phyloP scores from a whole-genome alignment of 1,139 yeast species.

The Taiozyma sp. region DNA sequence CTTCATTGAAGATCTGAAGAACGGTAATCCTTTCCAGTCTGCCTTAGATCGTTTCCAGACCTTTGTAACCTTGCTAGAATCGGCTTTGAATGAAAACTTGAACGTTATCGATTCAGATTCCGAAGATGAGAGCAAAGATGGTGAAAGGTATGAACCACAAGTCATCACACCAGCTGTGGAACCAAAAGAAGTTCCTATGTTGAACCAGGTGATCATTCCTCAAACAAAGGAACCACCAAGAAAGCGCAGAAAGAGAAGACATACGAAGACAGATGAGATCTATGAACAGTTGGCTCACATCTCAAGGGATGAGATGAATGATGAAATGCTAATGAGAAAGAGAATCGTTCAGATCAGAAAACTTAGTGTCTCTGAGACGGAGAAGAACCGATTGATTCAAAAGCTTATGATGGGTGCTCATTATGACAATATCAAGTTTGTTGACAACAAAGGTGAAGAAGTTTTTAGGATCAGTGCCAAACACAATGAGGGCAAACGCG shows the following conservation, averaged over 20 bases:
- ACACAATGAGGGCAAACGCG: conserved; percentile 15
- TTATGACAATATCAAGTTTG: conserved; percentile 22
- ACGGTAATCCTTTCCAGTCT: conserved; percentile 45
- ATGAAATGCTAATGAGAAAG: conserved; percentile 46
- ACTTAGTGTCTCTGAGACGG: conserved; percentile 42
- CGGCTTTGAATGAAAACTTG: conserved; percentile 23
- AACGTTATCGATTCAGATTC: conserved; percentile 34
- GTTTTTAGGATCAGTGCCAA: conserved; percentile 17
- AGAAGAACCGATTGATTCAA: conserved; percentile 62
- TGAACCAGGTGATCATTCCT: conserved; percentile 47
- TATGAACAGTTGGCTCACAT: conserved; percentile 29
- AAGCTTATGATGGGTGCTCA: conserved; percentile 63
- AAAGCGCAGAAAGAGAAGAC: conserved; percentile 7
- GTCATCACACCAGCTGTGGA: conserved; percentile 49
- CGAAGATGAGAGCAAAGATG: conserved; percentile 28
- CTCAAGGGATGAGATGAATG: conserved; percentile 43
- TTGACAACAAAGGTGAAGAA: conserved; percentile 23
- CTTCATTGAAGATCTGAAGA: conserved; percentile 43
- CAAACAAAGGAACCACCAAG: conserved; percentile 25
- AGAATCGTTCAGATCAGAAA: conserved; percentile 54
- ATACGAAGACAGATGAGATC: conserved; percentile 13
- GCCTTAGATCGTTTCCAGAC: conserved; percentile 56
- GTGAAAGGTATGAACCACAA: conserved; percentile 39
- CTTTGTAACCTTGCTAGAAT: conserved; percentile 31
- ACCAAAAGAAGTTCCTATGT: conserved; percentile 41